These are phyloP conservation scores for Malassezia japonica DNA, from an alignment of 1,284 basidiomycete species.

Conservation along the genomic window DNA sequence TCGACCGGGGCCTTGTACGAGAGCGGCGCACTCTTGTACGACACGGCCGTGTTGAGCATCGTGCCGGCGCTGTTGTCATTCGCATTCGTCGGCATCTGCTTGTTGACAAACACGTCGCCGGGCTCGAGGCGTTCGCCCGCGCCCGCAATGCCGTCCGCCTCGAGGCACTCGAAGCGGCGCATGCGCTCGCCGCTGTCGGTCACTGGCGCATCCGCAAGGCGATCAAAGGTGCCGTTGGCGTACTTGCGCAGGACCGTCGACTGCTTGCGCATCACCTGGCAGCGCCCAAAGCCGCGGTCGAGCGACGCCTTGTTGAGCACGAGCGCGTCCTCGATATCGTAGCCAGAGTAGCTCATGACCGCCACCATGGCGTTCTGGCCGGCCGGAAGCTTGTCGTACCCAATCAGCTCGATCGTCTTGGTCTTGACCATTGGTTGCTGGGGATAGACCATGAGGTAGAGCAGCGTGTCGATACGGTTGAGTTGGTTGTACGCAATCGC, in stretches of 20 bases:
- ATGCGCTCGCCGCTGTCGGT: constrained; percentile 64
- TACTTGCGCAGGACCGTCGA: constrained; percentile 88
- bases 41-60: constrained; percentile 17
- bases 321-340: constrained; percentile 98
- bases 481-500: constrained; percentile 97
- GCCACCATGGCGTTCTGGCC: constrained; percentile 98
- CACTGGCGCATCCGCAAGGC: constrained; percentile 78
- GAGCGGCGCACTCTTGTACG: constrained; percentile 55
- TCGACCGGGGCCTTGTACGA: constrained; percentile 55
- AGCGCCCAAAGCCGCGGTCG: constrained; percentile 92
- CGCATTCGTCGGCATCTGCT: constrained; percentile 85
- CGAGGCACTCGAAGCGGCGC: constrained; percentile 81
- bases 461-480: constrained; percentile 93
- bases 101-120: constrained; percentile 90
- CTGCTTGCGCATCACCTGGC: constrained; percentile 94
- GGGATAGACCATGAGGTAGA: constrained; percentile 97
- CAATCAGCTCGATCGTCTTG: constrained; percentile 76
- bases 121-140: constrained; percentile 89
- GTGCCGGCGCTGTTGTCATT: constrained; percentile 54
- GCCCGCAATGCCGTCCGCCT: constrained; percentile 82
- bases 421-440: constrained; percentile 99
- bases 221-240: constrained; percentile 94
- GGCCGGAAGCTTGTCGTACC: constrained; percentile 91
- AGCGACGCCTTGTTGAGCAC: constrained; percentile 75
- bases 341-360: constrained; percentile 98